Evolutionary conservation across 2,329 filamentous ascomycete genomes (phyloP), one percentile per base, ranked within the genome.

Genomic region (Fusarium decemcellulare): DNA sequence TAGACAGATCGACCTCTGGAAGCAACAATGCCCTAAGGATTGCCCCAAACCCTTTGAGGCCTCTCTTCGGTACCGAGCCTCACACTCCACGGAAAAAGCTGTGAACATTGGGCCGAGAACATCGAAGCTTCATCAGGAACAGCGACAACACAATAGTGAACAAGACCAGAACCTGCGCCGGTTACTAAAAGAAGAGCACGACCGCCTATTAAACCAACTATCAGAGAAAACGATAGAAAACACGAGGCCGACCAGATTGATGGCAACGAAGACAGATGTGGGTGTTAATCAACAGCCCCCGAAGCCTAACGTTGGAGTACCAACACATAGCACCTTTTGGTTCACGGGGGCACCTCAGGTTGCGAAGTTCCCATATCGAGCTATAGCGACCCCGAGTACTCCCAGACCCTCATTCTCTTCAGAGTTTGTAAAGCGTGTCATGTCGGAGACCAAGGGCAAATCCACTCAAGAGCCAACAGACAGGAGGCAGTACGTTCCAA

Each of bases 1-100:
- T 23, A 46, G 43, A 10, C 68, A 69, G 36, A 65, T 71, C 23
- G 61, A 60, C 46, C 58, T 65, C 29, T 71, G 66, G 68, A 52
- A 61, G 23, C 52, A 54, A 39, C 50, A 60, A 6, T 62, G 53
- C 32, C 43, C 59, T 34, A 5, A 34, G 30, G 14, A 40, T 40
- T 34, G 42, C 12, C 30, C 47, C 15, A 42, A 53, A 8, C 18
- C 55, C 3, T 51, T 46, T 10, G 34, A 65, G 23, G 16, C 43
- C 29, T 47, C 48, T 30, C 23, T 65, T 44, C 23, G 57, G 61
- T 10, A 34, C 42, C 27, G 48, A 53, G 23, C 10, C 29, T n/a
- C 36, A n/a, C 18, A 40, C 34, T 27, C 32, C 2, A 29, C 37
- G 15, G 8, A 10, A 52, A 8, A 52, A 8, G 8, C 18, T n/a